phyloP scores from a whole-genome alignment of 2,329 filamentous ascomycete species.

The Neurospora sp. region DNA sequence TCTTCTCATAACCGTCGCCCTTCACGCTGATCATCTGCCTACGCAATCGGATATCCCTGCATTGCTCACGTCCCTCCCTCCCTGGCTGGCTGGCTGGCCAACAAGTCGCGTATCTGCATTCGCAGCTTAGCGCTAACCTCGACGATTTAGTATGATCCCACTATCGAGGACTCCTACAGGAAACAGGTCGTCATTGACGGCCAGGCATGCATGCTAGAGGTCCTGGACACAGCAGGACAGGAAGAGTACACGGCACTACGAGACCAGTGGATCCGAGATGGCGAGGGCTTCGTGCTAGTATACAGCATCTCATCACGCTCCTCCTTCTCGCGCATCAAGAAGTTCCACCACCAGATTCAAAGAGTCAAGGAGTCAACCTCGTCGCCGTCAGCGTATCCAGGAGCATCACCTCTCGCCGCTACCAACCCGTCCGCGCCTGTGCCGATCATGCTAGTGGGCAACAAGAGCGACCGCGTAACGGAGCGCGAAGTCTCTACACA shows the following conservation, averaged over 20 bases:
- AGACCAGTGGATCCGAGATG: constrained; percentile 97
- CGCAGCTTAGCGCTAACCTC: constrained; percentile 8
- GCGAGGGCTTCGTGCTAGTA: constrained; percentile 93
- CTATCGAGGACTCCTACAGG: constrained; percentile 79
- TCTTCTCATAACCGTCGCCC: constrained; percentile 1
- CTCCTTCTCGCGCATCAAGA: constrained; percentile 88
- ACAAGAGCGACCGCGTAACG: constrained; percentile 94
- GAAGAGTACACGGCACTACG: constrained; percentile 96
- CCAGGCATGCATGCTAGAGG: constrained; percentile 94
- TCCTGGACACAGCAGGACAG: constrained; percentile 93
- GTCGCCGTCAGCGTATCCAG: constrained; percentile 65
- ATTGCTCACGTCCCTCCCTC: not conserved
- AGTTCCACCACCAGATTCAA: constrained; percentile 94
- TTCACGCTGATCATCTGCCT: not conserved
- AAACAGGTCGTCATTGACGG: constrained; percentile 90
- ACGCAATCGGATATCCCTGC: not conserved
- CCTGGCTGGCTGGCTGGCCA: not conserved
- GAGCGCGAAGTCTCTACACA: constrained; percentile 95
- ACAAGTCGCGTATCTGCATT: constrained; percentile 1
- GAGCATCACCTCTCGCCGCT: constrained; percentile 61
- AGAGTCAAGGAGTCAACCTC: constrained; percentile 87
- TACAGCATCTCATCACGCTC: constrained; percentile 97
- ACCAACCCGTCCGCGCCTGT: constrained; percentile 55
- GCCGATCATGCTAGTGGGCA: constrained; percentile 96
- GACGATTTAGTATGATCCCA: constrained; percentile 63